A percentile compares a stretch with the other conserved stretches of the same genome.
Conservation (phyloP, 2,329 filamentous ascomycete species). For the Lecanoromycetidae sp. region DNA sequence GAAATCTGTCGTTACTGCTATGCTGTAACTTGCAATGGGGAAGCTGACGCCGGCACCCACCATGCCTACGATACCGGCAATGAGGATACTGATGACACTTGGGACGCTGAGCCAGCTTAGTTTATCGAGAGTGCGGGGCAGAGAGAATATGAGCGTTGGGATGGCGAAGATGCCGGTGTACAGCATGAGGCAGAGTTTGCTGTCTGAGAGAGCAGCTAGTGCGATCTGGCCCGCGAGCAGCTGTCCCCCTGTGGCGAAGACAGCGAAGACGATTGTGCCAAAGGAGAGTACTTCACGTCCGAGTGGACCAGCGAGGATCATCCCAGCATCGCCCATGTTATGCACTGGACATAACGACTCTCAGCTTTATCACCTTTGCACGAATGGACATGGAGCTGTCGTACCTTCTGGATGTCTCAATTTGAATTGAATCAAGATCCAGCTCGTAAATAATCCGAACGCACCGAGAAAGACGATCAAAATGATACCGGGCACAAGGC, state of each 20-base stretch:
- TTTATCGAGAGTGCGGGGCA: conserved; percentile 40
- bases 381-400: conserved; percentile 20
- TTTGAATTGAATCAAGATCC: conserved; percentile 42
- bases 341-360: conserved; percentile 32
- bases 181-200: conserved; percentile 38
- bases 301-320: conserved; percentile 41
- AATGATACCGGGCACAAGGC: conserved; percentile 41
- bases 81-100: conserved; percentile 36
- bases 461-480: conserved; percentile 40
- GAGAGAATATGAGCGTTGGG: conserved; percentile 35
- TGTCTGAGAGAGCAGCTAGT: conserved; percentile 34
- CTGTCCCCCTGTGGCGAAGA: conserved; percentile 41
- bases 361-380: not conserved
- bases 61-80: conserved; percentile 42
- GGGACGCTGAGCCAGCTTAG: conserved; percentile 37
- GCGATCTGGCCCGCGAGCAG: conserved; percentile 42
- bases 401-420: conserved; percentile 39
- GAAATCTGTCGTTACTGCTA: conserved; percentile 30
- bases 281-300: conserved; percentile 39
- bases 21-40: conserved; percentile 26
- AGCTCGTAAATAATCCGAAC: conserved; percentile 41
- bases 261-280: conserved; percentile 41
- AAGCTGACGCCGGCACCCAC: conserved; percentile 35
- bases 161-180: conserved; percentile 41
- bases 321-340: conserved; percentile 45